Evolutionary conservation across 371 early-diverging fungal species (phyloP).

Genomic region (Lichtheimia hyalospora): DNA sequence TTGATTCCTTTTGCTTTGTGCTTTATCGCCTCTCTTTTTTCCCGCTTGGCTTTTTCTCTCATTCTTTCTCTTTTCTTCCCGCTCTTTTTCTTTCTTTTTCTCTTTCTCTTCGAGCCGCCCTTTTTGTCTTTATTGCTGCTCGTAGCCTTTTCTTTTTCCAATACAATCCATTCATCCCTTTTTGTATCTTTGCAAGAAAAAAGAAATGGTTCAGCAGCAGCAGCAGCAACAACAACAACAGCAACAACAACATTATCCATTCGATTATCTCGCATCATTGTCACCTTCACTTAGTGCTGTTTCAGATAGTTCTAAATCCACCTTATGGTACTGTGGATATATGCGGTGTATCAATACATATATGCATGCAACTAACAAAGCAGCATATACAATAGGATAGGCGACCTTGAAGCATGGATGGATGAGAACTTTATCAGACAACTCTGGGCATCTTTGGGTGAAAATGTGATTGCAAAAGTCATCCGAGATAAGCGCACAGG

Average conservation of each 20-base stretch:
- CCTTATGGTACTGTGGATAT: conserved; percentile 50
- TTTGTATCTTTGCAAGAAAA: not conserved
- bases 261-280: conserved; percentile 2
- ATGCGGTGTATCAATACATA: conserved; percentile 64
- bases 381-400: conserved; percentile 59
- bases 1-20: no score
- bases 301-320: conserved; percentile 9
- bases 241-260: not conserved
- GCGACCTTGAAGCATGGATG: conserved; percentile 87
- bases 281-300: not conserved
- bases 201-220: conserved; percentile 8
- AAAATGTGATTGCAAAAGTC: conserved; percentile 80
- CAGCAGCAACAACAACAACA: not conserved
- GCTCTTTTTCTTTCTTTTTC: no score
- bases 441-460: conserved; percentile 72
- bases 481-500: conserved; percentile 80
- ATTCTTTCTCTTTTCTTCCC: no score
- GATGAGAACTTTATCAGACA: conserved; percentile 75
- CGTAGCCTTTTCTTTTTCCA: conserved; percentile 1
- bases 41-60: no score
- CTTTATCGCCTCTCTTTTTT: no score
- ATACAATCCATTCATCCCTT: not conserved
- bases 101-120: no score
- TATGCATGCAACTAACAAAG: conserved; percentile 61
- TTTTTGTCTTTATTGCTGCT: not conserved